phyloP scores from a whole-genome alignment of 345 rosid genomes.

The Capsella bursapastoris region DNA sequence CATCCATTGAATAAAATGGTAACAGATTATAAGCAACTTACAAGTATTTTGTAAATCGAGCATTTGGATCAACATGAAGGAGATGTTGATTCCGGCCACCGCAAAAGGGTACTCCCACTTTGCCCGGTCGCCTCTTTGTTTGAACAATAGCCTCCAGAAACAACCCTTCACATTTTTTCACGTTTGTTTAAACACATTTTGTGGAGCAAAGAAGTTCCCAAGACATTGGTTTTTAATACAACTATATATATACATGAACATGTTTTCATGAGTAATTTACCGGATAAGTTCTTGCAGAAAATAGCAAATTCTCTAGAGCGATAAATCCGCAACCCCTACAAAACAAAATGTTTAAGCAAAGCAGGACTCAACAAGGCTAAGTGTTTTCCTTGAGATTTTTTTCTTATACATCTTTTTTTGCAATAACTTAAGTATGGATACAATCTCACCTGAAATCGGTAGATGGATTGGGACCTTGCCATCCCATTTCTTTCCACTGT shows the following conservation, averaged over 20 bases:
- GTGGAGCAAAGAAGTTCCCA: neutral
- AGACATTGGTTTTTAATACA: neutral
- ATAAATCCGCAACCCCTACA: constrained; percentile 90
- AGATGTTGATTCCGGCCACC: constrained; percentile 93
- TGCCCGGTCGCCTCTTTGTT: constrained; percentile 84
- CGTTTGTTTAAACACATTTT: constrained; percentile 56
- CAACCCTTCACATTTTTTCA: constrained; percentile 75
- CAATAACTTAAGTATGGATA: neutral
- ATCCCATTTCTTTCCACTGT: constrained; percentile 99
- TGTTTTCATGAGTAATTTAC: constrained; percentile 50
- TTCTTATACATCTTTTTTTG: neutral
- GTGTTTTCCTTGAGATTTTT: neutral
- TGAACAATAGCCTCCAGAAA: constrained; percentile 88
- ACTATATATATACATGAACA: neutral
- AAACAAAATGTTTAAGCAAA: constrained; percentile 18
- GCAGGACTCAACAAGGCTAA: neutral
- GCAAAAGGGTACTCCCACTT: constrained; percentile 99
- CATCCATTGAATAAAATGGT: neutral
- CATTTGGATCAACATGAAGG: constrained; percentile 96
- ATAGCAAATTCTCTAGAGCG: constrained; percentile 87
- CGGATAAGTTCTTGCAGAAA: constrained; percentile 83
- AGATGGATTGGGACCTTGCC: constrained; percentile 99
- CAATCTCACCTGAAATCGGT: constrained; percentile 86
- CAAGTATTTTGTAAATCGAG: constrained; percentile 77
- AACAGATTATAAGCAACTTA: constrained; percentile 9